A percentile compares a stretch with the other conserved stretches of the same genome.
Evolutionary conservation across 2,329 filamentous ascomycete genomes (phyloP).

Genomic region (Biscogniauxia mediterranea): DNA sequence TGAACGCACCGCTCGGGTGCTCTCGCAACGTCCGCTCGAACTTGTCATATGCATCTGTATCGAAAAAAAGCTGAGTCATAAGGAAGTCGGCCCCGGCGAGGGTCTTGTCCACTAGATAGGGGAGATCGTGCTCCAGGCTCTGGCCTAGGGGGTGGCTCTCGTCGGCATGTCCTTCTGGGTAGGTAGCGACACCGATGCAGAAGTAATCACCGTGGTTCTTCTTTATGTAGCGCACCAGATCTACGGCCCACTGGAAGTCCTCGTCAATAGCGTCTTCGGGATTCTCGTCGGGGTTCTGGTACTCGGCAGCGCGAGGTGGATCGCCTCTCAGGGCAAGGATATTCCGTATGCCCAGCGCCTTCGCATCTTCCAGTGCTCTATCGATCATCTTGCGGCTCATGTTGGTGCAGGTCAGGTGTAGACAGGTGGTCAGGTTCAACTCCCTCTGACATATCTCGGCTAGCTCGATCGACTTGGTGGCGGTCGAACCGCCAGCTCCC

Average conservation of each 20-base stretch:
- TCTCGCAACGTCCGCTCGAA: conserved; percentile 77
- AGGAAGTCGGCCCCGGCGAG: conserved; percentile 93
- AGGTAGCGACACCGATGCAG: conserved; percentile 90
- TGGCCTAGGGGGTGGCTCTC: conserved; percentile 75
- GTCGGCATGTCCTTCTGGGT: conserved; percentile 93
- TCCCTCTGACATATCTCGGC: conserved; percentile 94
- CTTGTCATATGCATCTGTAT: conserved; percentile 74
- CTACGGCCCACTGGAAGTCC: conserved; percentile 85
- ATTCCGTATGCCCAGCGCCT: conserved; percentile 86
- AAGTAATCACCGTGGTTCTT: conserved; percentile 90
- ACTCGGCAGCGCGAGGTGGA: conserved; percentile 85
- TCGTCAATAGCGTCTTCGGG: conserved; percentile 63
- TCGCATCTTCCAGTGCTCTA: conserved; percentile 85
- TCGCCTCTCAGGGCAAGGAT: conserved; percentile 91
- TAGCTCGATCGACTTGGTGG: conserved; percentile 85
- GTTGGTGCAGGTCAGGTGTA: conserved; percentile 97
- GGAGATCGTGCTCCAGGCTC: conserved; percentile 75
- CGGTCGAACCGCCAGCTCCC: conserved; percentile 93
- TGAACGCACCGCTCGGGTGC: conserved; percentile 83
- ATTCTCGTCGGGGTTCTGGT: conserved; percentile 62
- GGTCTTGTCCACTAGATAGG: conserved; percentile 86
- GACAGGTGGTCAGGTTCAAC: conserved; percentile 86
- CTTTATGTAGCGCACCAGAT: conserved; percentile 86
- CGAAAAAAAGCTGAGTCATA: conserved; percentile 98
- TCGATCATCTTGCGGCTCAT: conserved; percentile 88